Evolutionary conservation across 805 yeast genomes (phyloP), one percentile per base, ranked within the genome.

Genomic region (Tetrapisispora taiwanensis): DNA sequence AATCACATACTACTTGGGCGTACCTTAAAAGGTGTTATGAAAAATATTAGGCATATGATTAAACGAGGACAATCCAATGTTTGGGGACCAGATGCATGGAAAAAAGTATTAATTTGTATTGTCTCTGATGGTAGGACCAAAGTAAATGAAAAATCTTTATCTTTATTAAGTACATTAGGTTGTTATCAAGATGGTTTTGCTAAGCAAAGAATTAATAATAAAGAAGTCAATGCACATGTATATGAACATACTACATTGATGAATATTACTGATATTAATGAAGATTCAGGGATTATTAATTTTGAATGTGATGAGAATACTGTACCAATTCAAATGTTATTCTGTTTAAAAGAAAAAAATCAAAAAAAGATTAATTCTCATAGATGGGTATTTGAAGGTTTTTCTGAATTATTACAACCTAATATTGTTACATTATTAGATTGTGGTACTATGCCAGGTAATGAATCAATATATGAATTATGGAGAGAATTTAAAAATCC

Each of bases 61-160:
- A 73, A 78, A 42, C 73, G 84, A 48, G 71, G 80, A 28, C 74
- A 79, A 48, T 77, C 84, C 1, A 74, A 76, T 13, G 74, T 79
- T 1, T 90, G 98, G 98, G 97, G 97, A 14, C 78, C 79, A 36
- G 94, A 86, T 46, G 79, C 95, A 0, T 90, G 97, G 97, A 87
- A 89, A 54, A 89, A 87, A 58, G 79, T 90, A 28, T 95, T 87
- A 10, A 90, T 92, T 18, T 78, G 86, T 52, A 76, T 90, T 28
- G 89, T 90, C 12, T 83, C 89, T 48, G 98, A 90, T 66, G 98
- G 98, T 47, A 78, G 97, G 54, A 75, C 78, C 13, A 86, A 88
- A 53, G 78, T 90, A 46, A 74, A 86, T 61, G 84, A 84, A 38
- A 72, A 89, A 41, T 75, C 96, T 0, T 76, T 80, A 55, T 87